Evolutionary conservation across 2,329 filamentous ascomycete genomes (phyloP).

Genomic region (Davidsoniella eucalypti): DNA sequence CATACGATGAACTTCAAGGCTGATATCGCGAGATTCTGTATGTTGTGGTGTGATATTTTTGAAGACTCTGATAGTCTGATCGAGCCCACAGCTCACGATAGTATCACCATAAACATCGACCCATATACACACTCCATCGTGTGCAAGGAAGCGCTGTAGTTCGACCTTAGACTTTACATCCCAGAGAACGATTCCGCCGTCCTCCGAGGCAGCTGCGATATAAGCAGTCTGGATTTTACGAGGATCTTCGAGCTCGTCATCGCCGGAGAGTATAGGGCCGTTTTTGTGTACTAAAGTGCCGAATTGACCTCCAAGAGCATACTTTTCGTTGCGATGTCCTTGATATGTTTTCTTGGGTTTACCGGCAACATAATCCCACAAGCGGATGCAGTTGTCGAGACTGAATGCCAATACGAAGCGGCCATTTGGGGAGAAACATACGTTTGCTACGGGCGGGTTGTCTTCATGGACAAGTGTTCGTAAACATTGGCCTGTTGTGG

Average conservation of each 20-base stretch:
- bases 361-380: slow-evolving; percentile 92
- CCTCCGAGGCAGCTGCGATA: slow-evolving; percentile 71
- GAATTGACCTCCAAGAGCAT: slow-evolving; percentile 73
- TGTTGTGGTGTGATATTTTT: slow-evolving; percentile 16
- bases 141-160: slow-evolving; percentile 46
- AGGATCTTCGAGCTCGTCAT: background rate
- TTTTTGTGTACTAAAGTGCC: slow-evolving; percentile 30
- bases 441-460: slow-evolving; percentile 28
- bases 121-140: slow-evolving; percentile 48
- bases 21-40: background rate
- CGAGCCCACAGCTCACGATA: slow-evolving; percentile 41
- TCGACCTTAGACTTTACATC: slow-evolving; percentile 75
- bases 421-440: slow-evolving; percentile 87
- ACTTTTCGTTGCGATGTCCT: slow-evolving; percentile 71
- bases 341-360: slow-evolving; percentile 94
- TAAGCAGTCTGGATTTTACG: slow-evolving; percentile 31
- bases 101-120: slow-evolving; percentile 41
- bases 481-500: slow-evolving; percentile 83
- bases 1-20: background rate
- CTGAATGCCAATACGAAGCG: slow-evolving; percentile 86
- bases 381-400: slow-evolving; percentile 70
- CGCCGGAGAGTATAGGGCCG: background rate
- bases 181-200: slow-evolving; percentile 75
- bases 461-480: slow-evolving; percentile 93
- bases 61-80: slow-evolving; percentile 35